Evolutionary conservation across 2,329 filamentous ascomycete genomes (phyloP).

Genomic region (Penicillium paneum): DNA sequence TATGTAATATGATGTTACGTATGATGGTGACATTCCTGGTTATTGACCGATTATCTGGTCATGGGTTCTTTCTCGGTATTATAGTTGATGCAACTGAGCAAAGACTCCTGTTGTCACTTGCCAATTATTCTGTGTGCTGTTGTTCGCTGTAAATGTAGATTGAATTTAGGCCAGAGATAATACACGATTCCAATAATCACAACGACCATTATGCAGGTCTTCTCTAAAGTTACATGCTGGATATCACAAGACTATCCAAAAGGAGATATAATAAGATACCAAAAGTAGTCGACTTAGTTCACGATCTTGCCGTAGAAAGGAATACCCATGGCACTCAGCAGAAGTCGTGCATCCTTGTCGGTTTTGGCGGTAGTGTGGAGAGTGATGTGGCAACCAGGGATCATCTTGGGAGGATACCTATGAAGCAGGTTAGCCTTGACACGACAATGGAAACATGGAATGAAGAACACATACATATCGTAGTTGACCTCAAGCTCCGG

Average conservation of each 20-base stretch:
- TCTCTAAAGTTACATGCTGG: slow-evolving; percentile 29
- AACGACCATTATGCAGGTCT: slow-evolving; percentile 24
- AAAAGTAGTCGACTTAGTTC: slow-evolving; percentile 38
- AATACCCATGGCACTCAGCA: slow-evolving; percentile 68
- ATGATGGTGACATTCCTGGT: slow-evolving; percentile 3
- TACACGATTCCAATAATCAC: slow-evolving; percentile 24
- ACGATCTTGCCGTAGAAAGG: slow-evolving; percentile 77
- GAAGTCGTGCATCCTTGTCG: slow-evolving; percentile 76
- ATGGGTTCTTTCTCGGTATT: neutral
- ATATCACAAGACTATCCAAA: slow-evolving; percentile 13
- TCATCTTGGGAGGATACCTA: slow-evolving; percentile 67
- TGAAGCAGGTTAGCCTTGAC: slow-evolving; percentile 2
- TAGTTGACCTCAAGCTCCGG: slow-evolving; percentile 95
- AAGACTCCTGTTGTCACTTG: neutral
- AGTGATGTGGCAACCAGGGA: slow-evolving; percentile 79
- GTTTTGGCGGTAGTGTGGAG: slow-evolving; percentile 81
- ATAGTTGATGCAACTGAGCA: neutral
- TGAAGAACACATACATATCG: slow-evolving; percentile 64
- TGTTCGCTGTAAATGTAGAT: slow-evolving; percentile 13
- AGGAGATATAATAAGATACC: slow-evolving; percentile 10
- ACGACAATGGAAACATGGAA: neutral
- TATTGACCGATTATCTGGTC: neutral
- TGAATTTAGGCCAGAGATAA: slow-evolving; percentile 20
- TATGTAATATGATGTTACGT: slow-evolving; percentile 20
- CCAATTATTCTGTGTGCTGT: neutral